Evolutionary conservation across 768 basidiomycete species (phyloP).

Genomic region (Boletus reticulatus): DNA sequence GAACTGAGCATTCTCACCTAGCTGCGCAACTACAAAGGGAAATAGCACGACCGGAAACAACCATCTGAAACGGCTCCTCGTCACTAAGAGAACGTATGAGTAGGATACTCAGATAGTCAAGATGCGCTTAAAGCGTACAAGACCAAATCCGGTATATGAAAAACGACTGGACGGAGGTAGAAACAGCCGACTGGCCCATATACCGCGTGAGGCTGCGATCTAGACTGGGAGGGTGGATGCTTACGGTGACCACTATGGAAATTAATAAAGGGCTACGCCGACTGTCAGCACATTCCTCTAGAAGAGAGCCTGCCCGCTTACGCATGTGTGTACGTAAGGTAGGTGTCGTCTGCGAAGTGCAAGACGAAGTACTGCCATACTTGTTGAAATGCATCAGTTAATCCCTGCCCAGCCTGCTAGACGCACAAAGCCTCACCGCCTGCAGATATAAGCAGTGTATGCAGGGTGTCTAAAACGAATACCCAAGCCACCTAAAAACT

Average conservation of each 20-base stretch:
- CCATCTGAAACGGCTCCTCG: constrained; percentile 16
- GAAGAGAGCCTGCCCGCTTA: constrained; percentile 12
- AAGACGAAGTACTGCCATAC: constrained; percentile 25
- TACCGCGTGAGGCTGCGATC: constrained; percentile 14
- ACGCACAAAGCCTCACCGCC: constrained; percentile 12
- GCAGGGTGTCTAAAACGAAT: constrained; percentile 18
- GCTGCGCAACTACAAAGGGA: constrained; percentile 18
- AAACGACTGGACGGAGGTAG: constrained; percentile 21
- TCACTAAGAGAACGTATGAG: constrained; percentile 7
- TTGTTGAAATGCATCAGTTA: constrained; percentile 2
- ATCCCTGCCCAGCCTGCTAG: neutral
- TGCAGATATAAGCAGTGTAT: constrained; percentile 14
- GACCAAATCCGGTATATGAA: constrained; percentile 28
- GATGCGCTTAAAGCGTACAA: constrained; percentile 10
- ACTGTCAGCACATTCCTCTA: constrained; percentile 5
- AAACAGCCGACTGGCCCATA: constrained; percentile 16
- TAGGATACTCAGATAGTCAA: neutral
- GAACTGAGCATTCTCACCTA: constrained; percentile 5
- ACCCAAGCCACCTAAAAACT: constrained; percentile 19
- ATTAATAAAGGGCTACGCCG: constrained; percentile 17
- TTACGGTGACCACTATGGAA: constrained; percentile 22
- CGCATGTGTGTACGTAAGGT: constrained; percentile 16
- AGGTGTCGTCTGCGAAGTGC: constrained; percentile 19
- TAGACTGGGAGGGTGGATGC: neutral
- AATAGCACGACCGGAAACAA: constrained; percentile 15